Base-by-base conservation (phyloP, 2,329 filamentous ascomycete genomes). In the Hymenotorrendiella dingleyae region DNA sequence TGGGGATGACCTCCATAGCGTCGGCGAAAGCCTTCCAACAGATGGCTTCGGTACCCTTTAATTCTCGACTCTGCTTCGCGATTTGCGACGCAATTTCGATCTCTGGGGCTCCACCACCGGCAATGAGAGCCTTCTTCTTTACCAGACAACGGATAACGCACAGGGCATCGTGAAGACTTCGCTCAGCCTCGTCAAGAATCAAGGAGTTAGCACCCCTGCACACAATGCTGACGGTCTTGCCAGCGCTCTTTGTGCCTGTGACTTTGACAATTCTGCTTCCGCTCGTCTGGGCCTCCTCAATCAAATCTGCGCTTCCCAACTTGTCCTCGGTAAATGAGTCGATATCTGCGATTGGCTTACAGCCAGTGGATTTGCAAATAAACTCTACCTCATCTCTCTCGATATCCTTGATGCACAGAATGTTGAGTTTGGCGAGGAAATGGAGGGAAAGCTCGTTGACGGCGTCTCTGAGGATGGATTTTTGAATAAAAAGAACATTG, bases 1-100 rank as follows among this genome's bases (percentile, higher is more conserved):
- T 96, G 11, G 94, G 93, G 42, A 98, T 86, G 30, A 98, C 87
- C 69, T 98, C 93, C 72, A 98, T 84, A 6, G 93, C 93, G 52
- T 98, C 91, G 2, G 94, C 93, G 62, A 98, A 98, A 1, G 91
- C 91, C 71, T 96, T 97, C 87, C 88, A 98, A 78, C 93, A 98
- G 62, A 97, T 96, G 28, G 89, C 82, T 66, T 98, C 93, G 4
- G 93, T 96, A 47, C 94, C 94, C 1, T 83, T 82, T 47, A 96
- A 74, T 57, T 83, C 81, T 54, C 90, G 85, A 7, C 91, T 80
- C 61, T 86, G 84, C 67, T 86, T 84, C 44, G 84, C 80, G 24
- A 98, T 78, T 60, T 87, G 78, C 42, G 93, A 85, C 17, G 93
- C 87, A 57, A 98, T 91, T 68, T 97, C 90, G 59, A 97, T 94